phyloP scores from a whole-genome alignment of 768 basidiomycete genomes.

The Kwoniella shandongensis region DNA sequence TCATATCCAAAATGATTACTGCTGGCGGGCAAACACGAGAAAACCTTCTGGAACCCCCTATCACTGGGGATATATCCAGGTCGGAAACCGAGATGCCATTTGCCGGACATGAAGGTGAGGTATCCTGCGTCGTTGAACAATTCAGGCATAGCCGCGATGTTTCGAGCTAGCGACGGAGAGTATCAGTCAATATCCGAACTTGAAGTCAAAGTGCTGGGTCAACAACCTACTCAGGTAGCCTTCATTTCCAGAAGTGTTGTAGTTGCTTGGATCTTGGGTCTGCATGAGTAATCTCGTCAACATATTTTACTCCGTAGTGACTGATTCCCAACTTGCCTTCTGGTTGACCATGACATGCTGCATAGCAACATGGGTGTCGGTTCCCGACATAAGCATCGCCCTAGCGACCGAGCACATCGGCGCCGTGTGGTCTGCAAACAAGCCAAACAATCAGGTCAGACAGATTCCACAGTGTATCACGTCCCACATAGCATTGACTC shows the following conservation, averaged over 20 bases:
- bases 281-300: background rate
- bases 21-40: slow-evolving; percentile 35
- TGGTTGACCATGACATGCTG: slow-evolving; percentile 6
- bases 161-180: background rate
- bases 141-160: slow-evolving; percentile 46
- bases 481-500: background rate
- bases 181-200: too few relatives aligned
- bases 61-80: slow-evolving; percentile 25
- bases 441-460: too few relatives aligned
- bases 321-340: background rate
- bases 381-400: slow-evolving; percentile 22
- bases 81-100: slow-evolving; percentile 51
- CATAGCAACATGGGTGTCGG: slow-evolving; percentile 20
- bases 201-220: too few relatives aligned
- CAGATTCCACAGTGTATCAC: background rate
- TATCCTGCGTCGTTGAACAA: slow-evolving; percentile 47
- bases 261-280: slow-evolving; percentile 6
- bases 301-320: too few relatives aligned
- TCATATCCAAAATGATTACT: slow-evolving; percentile 40
- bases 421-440: background rate
- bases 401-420: slow-evolving; percentile 8
- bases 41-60: slow-evolving; percentile 41
- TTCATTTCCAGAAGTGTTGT: slow-evolving; percentile 8
- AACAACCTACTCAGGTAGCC: slow-evolving; percentile 3
- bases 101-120: slow-evolving; percentile 40